Evolutionary conservation across 2,329 filamentous ascomycete genomes (phyloP).

Genomic region (Tolypocladium pustulatum): DNA sequence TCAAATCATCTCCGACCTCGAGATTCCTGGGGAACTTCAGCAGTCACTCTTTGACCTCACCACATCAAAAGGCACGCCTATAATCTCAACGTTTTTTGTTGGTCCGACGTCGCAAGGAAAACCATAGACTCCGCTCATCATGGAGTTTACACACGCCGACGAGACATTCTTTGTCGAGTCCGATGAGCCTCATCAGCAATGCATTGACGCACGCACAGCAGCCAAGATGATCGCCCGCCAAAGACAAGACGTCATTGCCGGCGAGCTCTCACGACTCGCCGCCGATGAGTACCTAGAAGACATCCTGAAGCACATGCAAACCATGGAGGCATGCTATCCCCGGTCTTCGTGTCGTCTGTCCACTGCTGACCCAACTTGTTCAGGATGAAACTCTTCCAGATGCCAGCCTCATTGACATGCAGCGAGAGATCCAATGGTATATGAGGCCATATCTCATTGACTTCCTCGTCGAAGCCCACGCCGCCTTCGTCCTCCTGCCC

Average conservation of each 20-base stretch:
- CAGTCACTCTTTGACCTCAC: conserved; percentile 33
- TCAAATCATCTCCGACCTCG: conserved; percentile 26
- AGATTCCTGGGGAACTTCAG: conserved; percentile 44
- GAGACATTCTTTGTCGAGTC: conserved; percentile 46
- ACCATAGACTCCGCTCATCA: conserved; percentile 21
- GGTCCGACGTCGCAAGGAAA: not conserved
- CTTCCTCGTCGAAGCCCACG: conserved; percentile 94
- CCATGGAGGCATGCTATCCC: conserved; percentile 65
- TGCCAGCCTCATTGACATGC: conserved; percentile 96
- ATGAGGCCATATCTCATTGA: conserved; percentile 98
- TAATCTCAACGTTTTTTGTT: conserved; percentile 5
- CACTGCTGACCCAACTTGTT: conserved; percentile 12
- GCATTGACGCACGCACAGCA: conserved; percentile 63
- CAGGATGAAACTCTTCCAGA: conserved; percentile 81
- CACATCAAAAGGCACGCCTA: conserved; percentile 6
- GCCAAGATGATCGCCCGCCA: conserved; percentile 70
- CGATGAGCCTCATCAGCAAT: conserved; percentile 38
- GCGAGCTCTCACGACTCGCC: conserved; percentile 76
- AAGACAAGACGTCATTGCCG: conserved; percentile 77
- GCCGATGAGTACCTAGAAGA: conserved; percentile 91
- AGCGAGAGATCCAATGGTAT: conserved; percentile 99
- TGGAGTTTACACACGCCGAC: conserved; percentile 34
- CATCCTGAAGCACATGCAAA: conserved; percentile 84
- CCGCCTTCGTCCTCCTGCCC: conserved; percentile 84
- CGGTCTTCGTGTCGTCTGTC: not conserved